Conservation (phyloP, 2,329 filamentous ascomycete genomes). For the Cytospora chrysosperma region DNA sequence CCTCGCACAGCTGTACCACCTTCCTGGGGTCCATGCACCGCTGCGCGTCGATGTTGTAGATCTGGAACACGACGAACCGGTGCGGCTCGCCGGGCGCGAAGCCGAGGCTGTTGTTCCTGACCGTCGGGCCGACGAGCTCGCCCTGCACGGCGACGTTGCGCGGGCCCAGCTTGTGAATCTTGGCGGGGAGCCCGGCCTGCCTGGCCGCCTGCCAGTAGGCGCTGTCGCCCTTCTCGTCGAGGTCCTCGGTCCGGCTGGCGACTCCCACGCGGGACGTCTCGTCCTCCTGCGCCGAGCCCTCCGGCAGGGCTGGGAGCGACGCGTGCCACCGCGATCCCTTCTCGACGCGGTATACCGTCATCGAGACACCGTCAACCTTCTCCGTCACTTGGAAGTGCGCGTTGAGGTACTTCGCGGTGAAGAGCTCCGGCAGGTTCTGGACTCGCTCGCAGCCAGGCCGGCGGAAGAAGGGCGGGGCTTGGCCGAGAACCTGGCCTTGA, state of each 20-base stretch:
- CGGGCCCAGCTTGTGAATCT: conserved; percentile 24
- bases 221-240: conserved; percentile 24
- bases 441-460: conserved; percentile 30
- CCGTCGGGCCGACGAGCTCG: conserved; percentile 31
- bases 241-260: conserved; percentile 25
- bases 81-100: conserved; percentile 27
- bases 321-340: conserved; percentile 27
- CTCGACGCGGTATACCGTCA: conserved; percentile 32
- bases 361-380: conserved; percentile 35
- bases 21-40: conserved; percentile 21
- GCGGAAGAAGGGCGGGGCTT: conserved; percentile 31
- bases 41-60: conserved; percentile 30
- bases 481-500: conserved; percentile 20
- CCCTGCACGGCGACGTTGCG: conserved; percentile 33
- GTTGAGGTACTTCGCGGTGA: conserved; percentile 19
- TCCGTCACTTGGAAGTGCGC: conserved; percentile 33
- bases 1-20: conserved; percentile 19
- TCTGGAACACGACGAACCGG: conserved; percentile 30
- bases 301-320: conserved; percentile 23
- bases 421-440: conserved; percentile 30
- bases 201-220: conserved; percentile 30
- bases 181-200: conserved; percentile 27
- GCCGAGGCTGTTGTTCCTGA: conserved; percentile 31
- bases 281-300: conserved; percentile 3
- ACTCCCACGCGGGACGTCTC: conserved; percentile 28